A percentile compares a stretch with the other conserved stretches of the same genome.
phyloP scores from a whole-genome alignment of 768 basidiomycete genomes.

The Leccinum rimulosum region DNA sequence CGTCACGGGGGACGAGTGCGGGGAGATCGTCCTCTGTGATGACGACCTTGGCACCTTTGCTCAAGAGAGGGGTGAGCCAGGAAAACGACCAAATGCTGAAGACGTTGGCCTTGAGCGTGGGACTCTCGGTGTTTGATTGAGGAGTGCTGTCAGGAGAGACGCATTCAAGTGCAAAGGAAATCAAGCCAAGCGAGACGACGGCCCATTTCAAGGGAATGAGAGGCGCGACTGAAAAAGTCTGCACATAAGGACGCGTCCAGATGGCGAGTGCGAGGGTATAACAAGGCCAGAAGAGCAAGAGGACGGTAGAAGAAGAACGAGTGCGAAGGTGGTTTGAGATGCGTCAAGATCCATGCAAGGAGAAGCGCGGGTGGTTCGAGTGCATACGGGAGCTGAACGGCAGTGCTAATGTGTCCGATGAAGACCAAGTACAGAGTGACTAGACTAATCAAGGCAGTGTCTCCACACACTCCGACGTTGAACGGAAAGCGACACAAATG shows the following conservation, averaged over 20 bases:
- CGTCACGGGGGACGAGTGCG: conserved; percentile 62
- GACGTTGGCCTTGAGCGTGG: conserved; percentile 72
- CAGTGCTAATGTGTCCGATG: conserved; percentile 31
- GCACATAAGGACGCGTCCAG: conserved; percentile 59
- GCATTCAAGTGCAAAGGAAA: conserved; percentile 65
- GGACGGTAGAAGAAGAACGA: conserved; percentile 63
- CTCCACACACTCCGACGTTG: too few species aligned
- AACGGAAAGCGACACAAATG: too few species aligned
- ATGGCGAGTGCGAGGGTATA: conserved; percentile 50
- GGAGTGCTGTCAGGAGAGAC: conserved; percentile 57
- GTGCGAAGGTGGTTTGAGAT: conserved; percentile 67
- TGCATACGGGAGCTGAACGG: conserved; percentile 49
- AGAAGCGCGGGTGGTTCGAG: conserved; percentile 58
- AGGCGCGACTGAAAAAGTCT: conserved; percentile 30
- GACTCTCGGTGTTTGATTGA: conserved; percentile 55
- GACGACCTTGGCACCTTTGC: conserved; percentile 57
- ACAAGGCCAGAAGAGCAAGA: conserved; percentile 82
- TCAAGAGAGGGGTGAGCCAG: conserved; percentile 84
- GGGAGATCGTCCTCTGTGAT: conserved; percentile 89
- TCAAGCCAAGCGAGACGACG: conserved; percentile 43
- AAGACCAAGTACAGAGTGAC: conserved; percentile 41
- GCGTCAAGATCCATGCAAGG: conserved; percentile 50
- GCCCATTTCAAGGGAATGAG: conserved; percentile 46
- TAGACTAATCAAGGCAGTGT: conserved; percentile 39
- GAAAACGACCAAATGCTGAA: conserved; percentile 81